A percentile compares a stretch with the other conserved stretches of the same genome.
Conservation (phyloP, 345 rosid genomes). For the Psidium guajava region DNA sequence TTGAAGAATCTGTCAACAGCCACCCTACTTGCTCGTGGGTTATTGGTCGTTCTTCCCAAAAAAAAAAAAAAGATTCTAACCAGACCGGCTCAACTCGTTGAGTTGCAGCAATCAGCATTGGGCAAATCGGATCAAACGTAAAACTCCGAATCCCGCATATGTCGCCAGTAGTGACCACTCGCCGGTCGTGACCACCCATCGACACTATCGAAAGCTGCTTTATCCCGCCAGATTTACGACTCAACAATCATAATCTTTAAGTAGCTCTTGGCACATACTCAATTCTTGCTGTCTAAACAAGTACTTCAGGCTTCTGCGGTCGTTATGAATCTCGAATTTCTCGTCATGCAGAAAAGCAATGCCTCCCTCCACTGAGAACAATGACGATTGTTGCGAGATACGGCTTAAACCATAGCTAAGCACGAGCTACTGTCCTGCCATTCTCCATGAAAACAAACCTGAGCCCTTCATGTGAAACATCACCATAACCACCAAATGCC, state of each 20-base stretch:
- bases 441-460: background rate
- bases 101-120: background rate
- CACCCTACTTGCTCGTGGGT: background rate
- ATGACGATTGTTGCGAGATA: background rate
- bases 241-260: background rate
- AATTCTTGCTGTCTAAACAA: background rate
- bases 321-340: background rate
- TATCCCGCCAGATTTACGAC: background rate
- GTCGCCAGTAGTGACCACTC: background rate
- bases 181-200: background rate
- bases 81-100: background rate
- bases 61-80: background rate
- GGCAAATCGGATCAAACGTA: background rate
- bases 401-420: background rate
- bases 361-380: background rate
- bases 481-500: background rate
- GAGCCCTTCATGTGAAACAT: background rate
- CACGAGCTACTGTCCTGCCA: background rate
- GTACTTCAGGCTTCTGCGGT: background rate
- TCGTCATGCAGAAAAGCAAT: background rate
- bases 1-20: background rate
- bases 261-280: background rate
- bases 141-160: background rate
- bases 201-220: background rate
- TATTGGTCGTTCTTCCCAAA: background rate